Conservation (phyloP, 148 eudicot genomes). For the Agrostemma githago region DNA sequence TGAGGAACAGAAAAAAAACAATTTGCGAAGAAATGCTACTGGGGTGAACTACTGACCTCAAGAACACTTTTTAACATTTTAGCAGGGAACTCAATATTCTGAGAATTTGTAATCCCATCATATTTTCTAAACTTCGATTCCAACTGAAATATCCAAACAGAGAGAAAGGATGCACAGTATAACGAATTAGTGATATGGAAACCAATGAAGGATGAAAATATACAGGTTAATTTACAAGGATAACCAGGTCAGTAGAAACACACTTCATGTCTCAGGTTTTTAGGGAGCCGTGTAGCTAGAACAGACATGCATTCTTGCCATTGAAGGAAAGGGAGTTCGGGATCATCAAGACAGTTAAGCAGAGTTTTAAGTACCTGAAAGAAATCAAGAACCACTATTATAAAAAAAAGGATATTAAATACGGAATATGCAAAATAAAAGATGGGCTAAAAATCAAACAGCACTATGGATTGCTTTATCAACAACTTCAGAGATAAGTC, state of each 20-base stretch:
- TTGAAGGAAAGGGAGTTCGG: slow-evolving; percentile 91
- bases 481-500: neutral
- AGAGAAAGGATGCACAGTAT: neutral
- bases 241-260: slow-evolving; percentile 4
- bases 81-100: slow-evolving; percentile 86
- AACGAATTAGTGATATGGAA: neutral
- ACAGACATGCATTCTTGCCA: slow-evolving; percentile 99
- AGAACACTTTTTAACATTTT: slow-evolving; percentile 67
- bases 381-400: slow-evolving; percentile 14
- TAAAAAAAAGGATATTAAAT: neutral
- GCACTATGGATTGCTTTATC: neutral
- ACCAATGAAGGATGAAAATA: neutral
- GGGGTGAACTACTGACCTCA: slow-evolving; percentile 51
- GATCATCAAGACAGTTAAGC: slow-evolving; percentile 87
- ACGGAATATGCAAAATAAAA: neutral
- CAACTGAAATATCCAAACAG: slow-evolving; percentile 48
- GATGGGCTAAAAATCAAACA: neutral
- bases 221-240: slow-evolving; percentile 5
- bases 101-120: slow-evolving; percentile 51
- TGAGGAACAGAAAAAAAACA: neutral
- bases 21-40: neutral
- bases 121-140: slow-evolving; percentile 65
- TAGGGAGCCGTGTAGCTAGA: slow-evolving; percentile 84
- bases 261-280: slow-evolving; percentile 81
- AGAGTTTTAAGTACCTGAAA: slow-evolving; percentile 73